Evolutionary conservation across 805 yeast genomes (phyloP).

Genomic region (Metschnikowia aberdeeniae): DNA sequence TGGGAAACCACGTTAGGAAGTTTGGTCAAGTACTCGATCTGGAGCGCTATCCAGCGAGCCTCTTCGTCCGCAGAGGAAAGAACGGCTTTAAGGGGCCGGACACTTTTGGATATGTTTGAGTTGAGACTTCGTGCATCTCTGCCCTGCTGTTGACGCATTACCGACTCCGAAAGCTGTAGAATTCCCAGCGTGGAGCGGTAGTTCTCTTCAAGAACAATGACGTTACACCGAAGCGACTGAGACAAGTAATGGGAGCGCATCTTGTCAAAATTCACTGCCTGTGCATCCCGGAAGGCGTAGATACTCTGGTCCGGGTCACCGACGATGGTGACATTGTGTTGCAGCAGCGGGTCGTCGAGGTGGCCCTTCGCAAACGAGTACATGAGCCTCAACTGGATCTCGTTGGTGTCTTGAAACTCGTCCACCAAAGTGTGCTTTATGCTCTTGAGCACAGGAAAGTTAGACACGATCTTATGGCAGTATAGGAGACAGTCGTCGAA

Average conservation of each 20-base stretch:
- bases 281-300: constrained; percentile 83
- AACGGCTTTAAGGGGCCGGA: constrained; percentile 45
- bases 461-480: constrained; percentile 47
- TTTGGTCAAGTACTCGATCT: constrained; percentile 45
- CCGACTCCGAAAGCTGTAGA: constrained; percentile 55
- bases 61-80: constrained; percentile 47
- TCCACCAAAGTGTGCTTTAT: constrained; percentile 78
- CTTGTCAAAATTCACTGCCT: constrained; percentile 56
- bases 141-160: constrained; percentile 59
- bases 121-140: constrained; percentile 41
- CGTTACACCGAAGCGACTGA: constrained; percentile 16
- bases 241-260: constrained; percentile 44
- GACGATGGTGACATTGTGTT: constrained; percentile 71
- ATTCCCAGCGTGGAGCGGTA: constrained; percentile 77
- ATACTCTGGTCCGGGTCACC: constrained; percentile 98
- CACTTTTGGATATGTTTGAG: constrained; percentile 42
- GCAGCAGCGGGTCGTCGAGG: constrained; percentile 26
- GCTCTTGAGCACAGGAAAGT: constrained; percentile 43
- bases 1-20: constrained; percentile 43
- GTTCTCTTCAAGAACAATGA: constrained; percentile 56
- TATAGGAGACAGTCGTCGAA: constrained; percentile 77
- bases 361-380: constrained; percentile 39
- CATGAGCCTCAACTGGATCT: constrained; percentile 68
- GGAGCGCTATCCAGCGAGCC: constrained; percentile 54
- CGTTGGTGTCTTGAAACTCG: constrained; percentile 91